Base-by-base conservation (phyloP, 2,329 filamentous ascomycete species). In the Esteya vermicola region DNA sequence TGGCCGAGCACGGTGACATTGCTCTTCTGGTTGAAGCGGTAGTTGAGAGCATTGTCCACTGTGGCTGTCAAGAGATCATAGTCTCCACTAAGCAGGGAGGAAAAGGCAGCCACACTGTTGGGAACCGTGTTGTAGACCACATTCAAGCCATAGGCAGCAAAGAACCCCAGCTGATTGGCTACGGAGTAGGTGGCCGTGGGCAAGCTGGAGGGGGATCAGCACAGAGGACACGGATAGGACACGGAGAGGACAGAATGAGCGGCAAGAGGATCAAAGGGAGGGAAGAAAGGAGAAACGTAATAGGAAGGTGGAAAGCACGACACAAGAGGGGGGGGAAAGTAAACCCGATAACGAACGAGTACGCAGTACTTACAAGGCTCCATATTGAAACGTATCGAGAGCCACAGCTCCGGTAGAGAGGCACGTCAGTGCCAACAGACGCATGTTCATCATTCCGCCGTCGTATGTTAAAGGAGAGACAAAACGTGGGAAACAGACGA, bases 51-150 rank as follows among this genome's bases (percentile, higher is more conserved):
- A 7, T 67, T 57, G 0, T 78, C 73, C 45, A 81, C 71, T 4
- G 59, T 60, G 44, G 68, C 63, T 44, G 62, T 66, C 58, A 80
- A 94, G 0, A 63, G 61, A 26, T 78, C 74, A 10, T 33, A 38
- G 27, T 28, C 25, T 19, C 36, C 36, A 13, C 2, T 16, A 12
- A 96, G 64, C 37, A 96, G 62, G 4, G 63, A 62, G 22, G 75
- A 58, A 54, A 78, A 94, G 57, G 96, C 91, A 25, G 73, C 63
- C 53, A 96, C 91, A 4, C 91, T 96, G 55, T 96, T 98, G 2
- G 89, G 83, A 12, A 77, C 79, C 10, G 96, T 65, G 36, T 96
- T 79, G 5, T 89, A 91, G 4, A 95, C 81, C 44, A 83, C 71
- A 52, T 75, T 79, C 51, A 75, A 76, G 4, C 72, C 70, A 53